These are phyloP conservation scores for Diospyros kaki DNA, from an alignment of 148 eudicot species.

Conservation along the genomic window DNA sequence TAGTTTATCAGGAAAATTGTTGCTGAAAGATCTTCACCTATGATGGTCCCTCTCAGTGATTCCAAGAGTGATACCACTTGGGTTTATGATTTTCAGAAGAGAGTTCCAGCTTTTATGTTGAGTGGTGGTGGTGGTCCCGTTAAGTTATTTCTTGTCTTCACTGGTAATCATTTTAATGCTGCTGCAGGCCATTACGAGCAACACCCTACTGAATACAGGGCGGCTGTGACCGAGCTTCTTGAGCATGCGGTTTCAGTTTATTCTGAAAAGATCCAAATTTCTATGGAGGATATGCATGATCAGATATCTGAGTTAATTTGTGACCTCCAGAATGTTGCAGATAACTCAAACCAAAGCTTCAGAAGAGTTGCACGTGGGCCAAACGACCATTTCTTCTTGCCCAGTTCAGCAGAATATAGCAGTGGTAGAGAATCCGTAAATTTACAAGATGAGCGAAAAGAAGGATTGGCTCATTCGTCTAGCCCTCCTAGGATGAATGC, in stretches of 20 bases:
- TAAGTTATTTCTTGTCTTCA: neutral
- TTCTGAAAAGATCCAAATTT: constrained; percentile 31
- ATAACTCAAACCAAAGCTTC: constrained; percentile 49
- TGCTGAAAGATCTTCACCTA: too few species aligned
- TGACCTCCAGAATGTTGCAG: constrained; percentile 61
- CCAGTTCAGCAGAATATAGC: constrained; percentile 30
- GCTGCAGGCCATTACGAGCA: constrained; percentile 44
- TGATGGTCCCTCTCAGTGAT: too few species aligned
- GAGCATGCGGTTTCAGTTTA: constrained; percentile 45
- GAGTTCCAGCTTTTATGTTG: neutral
- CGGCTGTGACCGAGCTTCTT: constrained; percentile 41
- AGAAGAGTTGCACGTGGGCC: constrained; percentile 55
- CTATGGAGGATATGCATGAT: constrained; percentile 35
- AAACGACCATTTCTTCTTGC: constrained; percentile 49
- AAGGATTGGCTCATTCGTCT: constrained; percentile 20
- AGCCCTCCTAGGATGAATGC: constrained; percentile 46
- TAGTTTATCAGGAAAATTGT: too few species aligned
- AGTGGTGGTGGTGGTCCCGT: neutral
- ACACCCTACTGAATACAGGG: constrained; percentile 39
- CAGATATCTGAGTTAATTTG: constrained; percentile 47
- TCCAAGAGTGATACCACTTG: too few species aligned
- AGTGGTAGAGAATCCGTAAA: constrained; percentile 26
- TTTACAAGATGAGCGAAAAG: constrained; percentile 38
- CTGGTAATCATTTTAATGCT: neutral
- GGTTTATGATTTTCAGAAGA: too few species aligned